phyloP scores from a whole-genome alignment of 495 filamentous ascomycete genomes.

The Aeminium ludgeri region DNA sequence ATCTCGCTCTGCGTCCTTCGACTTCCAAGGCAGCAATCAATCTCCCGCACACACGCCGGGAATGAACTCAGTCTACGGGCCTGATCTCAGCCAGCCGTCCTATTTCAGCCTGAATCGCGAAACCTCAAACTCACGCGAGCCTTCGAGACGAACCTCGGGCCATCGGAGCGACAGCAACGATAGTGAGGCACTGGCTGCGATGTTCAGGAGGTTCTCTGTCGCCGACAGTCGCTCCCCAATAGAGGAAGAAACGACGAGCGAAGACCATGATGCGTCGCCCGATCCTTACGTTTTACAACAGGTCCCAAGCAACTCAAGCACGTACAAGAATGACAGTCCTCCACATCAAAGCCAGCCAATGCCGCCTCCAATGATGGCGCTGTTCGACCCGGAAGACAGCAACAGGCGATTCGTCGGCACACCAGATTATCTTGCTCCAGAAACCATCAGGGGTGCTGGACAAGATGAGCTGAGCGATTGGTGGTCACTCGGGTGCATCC shows the following conservation, averaged over 20 bases:
- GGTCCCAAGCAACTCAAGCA: conserved; percentile 21
- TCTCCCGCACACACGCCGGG: conserved; percentile 74
- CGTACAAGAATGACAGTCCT: conserved; percentile 34
- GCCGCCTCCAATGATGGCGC: conserved; percentile 85
- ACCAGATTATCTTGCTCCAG: conserved; percentile 90
- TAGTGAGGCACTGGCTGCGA: conserved; percentile 60
- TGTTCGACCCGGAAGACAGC: conserved; percentile 89
- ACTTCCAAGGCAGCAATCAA: conserved; percentile 52
- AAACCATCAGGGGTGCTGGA: conserved; percentile 85
- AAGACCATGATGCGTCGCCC: conserved; percentile 44
- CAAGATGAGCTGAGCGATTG: conserved; percentile 98
- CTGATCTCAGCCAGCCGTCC: conserved; percentile 61
- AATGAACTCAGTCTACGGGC: conserved; percentile 62
- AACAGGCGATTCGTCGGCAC: conserved; percentile 91
- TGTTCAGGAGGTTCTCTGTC: conserved; percentile 71
- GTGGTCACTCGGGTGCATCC: conserved; percentile 96
- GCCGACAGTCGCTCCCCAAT: conserved; percentile 43
- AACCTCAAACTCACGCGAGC: conserved; percentile 47
- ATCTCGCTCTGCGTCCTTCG: conserved; percentile 90
- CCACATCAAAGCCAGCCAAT: conserved; percentile 48
- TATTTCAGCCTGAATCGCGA: conserved; percentile 75
- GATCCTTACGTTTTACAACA: conserved; percentile 48
- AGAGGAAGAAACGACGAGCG: conserved; percentile 55
- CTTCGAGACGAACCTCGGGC: conserved; percentile 63
- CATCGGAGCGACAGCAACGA: conserved; percentile 84